Percentiles rank a stretch among this genome's conserved stretches.
Evolutionary conservation across 164 flowering plant species (phyloP).

Genomic region (Nelumbo lutea): DNA sequence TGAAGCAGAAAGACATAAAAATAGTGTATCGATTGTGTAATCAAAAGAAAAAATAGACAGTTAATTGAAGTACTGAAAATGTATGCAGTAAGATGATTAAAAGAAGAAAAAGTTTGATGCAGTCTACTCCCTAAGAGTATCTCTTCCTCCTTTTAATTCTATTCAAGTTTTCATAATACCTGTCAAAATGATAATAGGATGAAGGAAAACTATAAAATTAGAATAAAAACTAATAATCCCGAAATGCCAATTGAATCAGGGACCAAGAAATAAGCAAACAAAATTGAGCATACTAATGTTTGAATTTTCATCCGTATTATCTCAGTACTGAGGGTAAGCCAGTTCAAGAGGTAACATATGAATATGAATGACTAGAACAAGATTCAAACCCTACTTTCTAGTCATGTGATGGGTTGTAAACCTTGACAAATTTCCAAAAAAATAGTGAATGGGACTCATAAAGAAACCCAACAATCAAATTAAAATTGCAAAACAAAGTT

Average conservation of each 20-base stretch:
- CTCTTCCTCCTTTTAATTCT: neutral
- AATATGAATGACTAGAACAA: too few relatives aligned
- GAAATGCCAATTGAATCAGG: neutral
- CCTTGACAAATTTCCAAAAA: too few relatives aligned
- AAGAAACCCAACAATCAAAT: too few relatives aligned
- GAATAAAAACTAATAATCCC: neutral
- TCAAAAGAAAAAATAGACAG: neutral
- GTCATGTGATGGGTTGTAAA: too few relatives aligned
- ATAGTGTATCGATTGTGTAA: neutral
- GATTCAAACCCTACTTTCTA: too few relatives aligned
- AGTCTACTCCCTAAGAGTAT: too few relatives aligned
- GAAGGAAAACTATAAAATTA: neutral
- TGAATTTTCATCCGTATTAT: neutral
- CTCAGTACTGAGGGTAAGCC: neutral
- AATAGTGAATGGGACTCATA: too few relatives aligned
- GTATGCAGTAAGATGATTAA: too few relatives aligned
- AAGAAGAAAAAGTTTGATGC: too few relatives aligned
- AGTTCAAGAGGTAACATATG: neutral
- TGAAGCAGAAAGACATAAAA: constrained; percentile 25
- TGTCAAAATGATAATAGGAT: neutral
- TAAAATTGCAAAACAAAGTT: too few relatives aligned
- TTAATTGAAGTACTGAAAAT: too few relatives aligned
- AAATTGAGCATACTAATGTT: neutral
- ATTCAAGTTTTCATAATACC: neutral
- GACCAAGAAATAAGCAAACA: neutral